Conservation (phyloP, 108 stramenopile genomes). For the Cyclotella distinguenda region DNA sequence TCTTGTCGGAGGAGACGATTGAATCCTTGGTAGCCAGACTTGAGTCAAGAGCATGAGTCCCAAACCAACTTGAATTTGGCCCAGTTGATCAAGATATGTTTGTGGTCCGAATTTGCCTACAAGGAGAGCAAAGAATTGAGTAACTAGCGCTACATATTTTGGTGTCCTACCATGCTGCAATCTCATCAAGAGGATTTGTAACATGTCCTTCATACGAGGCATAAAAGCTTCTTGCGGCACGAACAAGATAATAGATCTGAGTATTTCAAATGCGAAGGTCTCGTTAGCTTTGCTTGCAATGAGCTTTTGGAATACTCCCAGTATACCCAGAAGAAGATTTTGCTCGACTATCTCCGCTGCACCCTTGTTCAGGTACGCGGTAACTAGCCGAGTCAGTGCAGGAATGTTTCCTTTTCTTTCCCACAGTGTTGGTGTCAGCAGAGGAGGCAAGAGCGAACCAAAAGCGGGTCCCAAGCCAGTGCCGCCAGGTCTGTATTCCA, state of each 20-base stretch:
- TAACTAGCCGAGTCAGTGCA: conserved; percentile 84
- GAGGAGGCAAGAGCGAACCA: conserved; percentile 75
- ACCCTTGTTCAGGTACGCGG: conserved; percentile 86
- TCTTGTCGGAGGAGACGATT: conserved; percentile 45
- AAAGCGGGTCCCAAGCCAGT: conserved; percentile 82
- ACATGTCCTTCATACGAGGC: conserved; percentile 56
- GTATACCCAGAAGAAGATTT: conserved; percentile 39
- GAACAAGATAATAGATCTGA: conserved; percentile 61
- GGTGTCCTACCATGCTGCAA: conserved; percentile 64
- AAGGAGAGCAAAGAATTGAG: conserved; percentile 73
- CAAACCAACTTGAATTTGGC: conserved; percentile 65
- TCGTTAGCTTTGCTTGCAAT: conserved; percentile 73
- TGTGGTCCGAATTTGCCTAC: conserved; percentile 68
- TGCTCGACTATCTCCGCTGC: conserved; percentile 59
- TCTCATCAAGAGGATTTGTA: conserved; percentile 67
- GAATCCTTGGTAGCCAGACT: conserved; percentile 71
- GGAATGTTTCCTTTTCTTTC: conserved; percentile 93
- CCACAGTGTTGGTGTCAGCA: conserved; percentile 89
- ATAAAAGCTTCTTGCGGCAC: conserved; percentile 58
- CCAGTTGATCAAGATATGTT: conserved; percentile 48
- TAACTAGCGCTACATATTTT: conserved; percentile 47
- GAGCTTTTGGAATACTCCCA: conserved; percentile 91
- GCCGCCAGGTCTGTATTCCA: conserved; percentile 78
- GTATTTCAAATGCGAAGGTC: conserved; percentile 74
- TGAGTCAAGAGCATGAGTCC: conserved; percentile 57